Evolutionary conservation across 768 basidiomycete genomes (phyloP).

Genomic region (Mycena albidolilacea): DNA sequence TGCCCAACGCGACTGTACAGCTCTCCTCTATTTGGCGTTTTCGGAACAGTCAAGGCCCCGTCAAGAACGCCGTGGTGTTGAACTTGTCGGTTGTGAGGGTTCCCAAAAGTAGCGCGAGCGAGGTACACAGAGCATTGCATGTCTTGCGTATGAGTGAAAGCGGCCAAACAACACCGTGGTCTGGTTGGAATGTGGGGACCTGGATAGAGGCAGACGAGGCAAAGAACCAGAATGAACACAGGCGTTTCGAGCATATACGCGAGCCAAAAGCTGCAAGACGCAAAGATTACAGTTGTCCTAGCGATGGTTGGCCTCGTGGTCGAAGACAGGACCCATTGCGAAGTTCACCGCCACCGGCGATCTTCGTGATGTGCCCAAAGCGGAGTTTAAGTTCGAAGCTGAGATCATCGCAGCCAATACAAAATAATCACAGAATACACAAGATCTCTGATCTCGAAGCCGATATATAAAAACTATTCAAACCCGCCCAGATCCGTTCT

Average conservation of each 20-base stretch:
- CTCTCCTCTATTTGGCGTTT: too few relatives aligned
- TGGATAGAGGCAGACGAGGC: not conserved
- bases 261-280: not conserved
- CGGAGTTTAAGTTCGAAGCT: too few relatives aligned
- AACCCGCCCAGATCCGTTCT: not conserved
- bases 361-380: not conserved
- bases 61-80: not conserved
- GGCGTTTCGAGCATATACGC: not conserved
- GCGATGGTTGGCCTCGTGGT: not conserved
- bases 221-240: not conserved
- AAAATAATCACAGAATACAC: too few relatives aligned
- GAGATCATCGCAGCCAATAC: too few relatives aligned
- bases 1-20: too few relatives aligned
- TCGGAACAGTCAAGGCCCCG: too few relatives aligned
- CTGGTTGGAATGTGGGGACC: not conserved
- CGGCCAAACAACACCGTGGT: not conserved
- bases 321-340: not conserved
- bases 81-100: not conserved
- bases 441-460: too few relatives aligned
- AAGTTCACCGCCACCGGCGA: constrained; percentile 1
- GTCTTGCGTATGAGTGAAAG: not conserved
- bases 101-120: not conserved
- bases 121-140: not conserved
- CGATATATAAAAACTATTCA: too few relatives aligned
- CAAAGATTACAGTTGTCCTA: not conserved